Base-by-base conservation (phyloP, 2,329 filamentous ascomycete genomes). In the Rutstroemia sydowiana region DNA sequence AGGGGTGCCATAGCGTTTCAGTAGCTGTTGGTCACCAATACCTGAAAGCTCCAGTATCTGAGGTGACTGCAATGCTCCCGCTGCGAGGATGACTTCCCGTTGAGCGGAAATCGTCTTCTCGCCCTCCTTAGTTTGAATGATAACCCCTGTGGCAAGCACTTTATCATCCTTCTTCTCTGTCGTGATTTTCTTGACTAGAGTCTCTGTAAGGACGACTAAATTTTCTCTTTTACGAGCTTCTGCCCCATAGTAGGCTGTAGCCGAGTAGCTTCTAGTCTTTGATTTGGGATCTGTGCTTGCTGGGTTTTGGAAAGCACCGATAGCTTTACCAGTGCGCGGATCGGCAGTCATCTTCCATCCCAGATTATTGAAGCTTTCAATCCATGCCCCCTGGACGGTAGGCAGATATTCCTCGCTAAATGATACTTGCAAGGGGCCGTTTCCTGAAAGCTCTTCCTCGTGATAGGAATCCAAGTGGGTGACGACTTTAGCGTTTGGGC, bases 141-240 rank as follows among this genome's bases (percentile, higher is more conserved):
- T 54, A 26, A 64, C 57, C 5, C 58, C 60, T n/a, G 45, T 45
- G 8, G 53, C 51, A 66, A 95, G 18, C 41, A 57, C n/a, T 51
- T 45, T 31, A 6, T 30, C n/a, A 9, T 18, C n/a, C 8, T 40
- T 26, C 28, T 37, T 46, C 55, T 41, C 36, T 18, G 16, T 16
- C 10, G 46, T 37, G 66, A 95, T 72, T 67, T 83, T 86, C 66
- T 81, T 86, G 55, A 95, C 88, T 81, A 87, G 90, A 16, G 88
- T 85, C 64, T 92, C 84, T 64, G 87, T 93, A 52, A 95, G 74
- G 54, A 95, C 75, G 40, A 86, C 90, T 66, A 95, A 70, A 72
- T 95, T 95, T 2, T 44, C 36, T 34, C 59, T 42, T 11, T 14
- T 34, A 36, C 32, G 32, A 5, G 45, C 48, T 16, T 46, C 51